Evolutionary conservation across 768 basidiomycete species (phyloP).

Genomic region (Chlorophyllum brunneum): DNA sequence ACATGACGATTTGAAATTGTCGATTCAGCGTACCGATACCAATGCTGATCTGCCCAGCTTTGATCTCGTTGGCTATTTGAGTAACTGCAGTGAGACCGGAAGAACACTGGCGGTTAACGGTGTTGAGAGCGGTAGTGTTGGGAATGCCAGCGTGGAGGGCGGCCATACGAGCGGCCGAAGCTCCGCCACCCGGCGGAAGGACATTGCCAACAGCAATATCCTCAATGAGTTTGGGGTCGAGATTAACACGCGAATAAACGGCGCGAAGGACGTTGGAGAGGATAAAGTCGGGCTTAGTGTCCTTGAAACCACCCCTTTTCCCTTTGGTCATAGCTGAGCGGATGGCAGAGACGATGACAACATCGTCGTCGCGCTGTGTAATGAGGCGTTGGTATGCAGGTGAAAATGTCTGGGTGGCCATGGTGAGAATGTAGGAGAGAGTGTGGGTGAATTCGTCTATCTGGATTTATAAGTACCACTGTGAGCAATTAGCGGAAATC

Average conservation of each 20-base stretch:
- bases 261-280: slow-evolving; percentile 74
- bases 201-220: slow-evolving; percentile 88
- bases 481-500: background rate
- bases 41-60: slow-evolving; percentile 77
- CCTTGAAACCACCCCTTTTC: slow-evolving; percentile 88
- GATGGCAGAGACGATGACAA: slow-evolving; percentile 86
- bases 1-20: background rate
- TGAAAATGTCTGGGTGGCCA: slow-evolving; percentile 31
- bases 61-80: slow-evolving; percentile 80
- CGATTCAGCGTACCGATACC: slow-evolving; percentile 73
- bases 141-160: slow-evolving; percentile 85
- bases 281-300: slow-evolving; percentile 80
- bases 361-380: slow-evolving; percentile 75
- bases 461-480: slow-evolving; percentile 7
- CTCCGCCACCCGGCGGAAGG: slow-evolving; percentile 83
- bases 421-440: slow-evolving; percentile 17
- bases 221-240: slow-evolving; percentile 81
- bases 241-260: slow-evolving; percentile 58
- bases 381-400: slow-evolving; percentile 57
- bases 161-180: slow-evolving; percentile 80
- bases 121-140: slow-evolving; percentile 66
- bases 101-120: slow-evolving; percentile 89
- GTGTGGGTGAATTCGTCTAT: slow-evolving; percentile 10
- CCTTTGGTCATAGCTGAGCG: slow-evolving; percentile 92
- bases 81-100: slow-evolving; percentile 80